Evolutionary conservation across 139 green algal species (phyloP), one percentile per base, ranked within the genome.

Genomic region (Micractinium sp.): DNA sequence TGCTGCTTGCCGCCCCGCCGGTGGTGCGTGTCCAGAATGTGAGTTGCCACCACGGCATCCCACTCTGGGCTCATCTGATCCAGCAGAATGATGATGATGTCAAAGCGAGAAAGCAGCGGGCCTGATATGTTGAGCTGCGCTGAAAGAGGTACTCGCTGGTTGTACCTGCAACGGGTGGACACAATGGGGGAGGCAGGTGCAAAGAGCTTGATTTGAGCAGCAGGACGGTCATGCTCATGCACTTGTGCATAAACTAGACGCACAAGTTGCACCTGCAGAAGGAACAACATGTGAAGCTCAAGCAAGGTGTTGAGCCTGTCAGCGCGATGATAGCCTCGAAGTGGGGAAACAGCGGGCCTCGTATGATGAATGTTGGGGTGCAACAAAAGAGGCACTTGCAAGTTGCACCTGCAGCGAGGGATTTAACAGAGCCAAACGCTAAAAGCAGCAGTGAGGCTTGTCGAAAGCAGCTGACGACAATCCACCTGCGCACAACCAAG

Each of bases 101-200:
- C 97, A 90, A 99, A 99, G n/a, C 97, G 94, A 73, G 93, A 95
- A 12, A 99, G 92, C 41, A 97, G 74, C 39, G 93, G 93, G 23
- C 85, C 92, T 39, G 88, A 86, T 2, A 95, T 89, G 86, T 86
- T 77, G 23, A 93, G 85, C 66, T 93, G 88, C 23, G 74, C 69
- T 9, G 85, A 33, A 25, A 89, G 73, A 39, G 85, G 36, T 76
- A 86, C 39, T 23, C 83, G 38, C 41, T 93, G 92, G 91, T 95
- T 53, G 86, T 93, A 99, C 90, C 97, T 93, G 27, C 97, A 99
- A 86, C 99, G 90, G 87, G 99, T 99, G 78, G 96, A 97, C 87
- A 99, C 97, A 2, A 94, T 95, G 63, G 99, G 95, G 88, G 98
- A 94, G 35, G 97, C 96, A 89, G 97, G 97, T 97, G 97, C 63